Base-by-base conservation (phyloP, 2,329 filamentous ascomycete genomes). In the Ceratocystis lukuohia region DNA sequence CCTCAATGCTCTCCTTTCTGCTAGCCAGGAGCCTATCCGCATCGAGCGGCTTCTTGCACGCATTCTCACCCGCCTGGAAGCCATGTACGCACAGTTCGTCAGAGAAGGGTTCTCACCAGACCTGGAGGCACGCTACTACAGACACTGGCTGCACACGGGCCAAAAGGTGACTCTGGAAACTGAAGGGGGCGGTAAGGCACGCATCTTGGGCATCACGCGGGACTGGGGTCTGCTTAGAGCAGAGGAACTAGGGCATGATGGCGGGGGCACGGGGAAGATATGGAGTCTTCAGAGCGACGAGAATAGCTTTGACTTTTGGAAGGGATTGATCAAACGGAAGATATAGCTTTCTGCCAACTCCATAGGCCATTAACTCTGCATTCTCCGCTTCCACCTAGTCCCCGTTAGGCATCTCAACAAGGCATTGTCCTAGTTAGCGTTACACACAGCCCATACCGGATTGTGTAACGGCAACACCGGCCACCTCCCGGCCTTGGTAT, bases 301-400 rank as follows among this genome's bases (percentile, higher is more conserved):
- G 74, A 99, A 99, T 73, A 96, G 92, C 75, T 99, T 99, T 78
- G 94, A 99, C 76, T 99, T 96, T 75, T 96, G 96, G 77, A 89
- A 84, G 73, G 94, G 94, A 0, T 73, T 99, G 71, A 78, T 99
- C 22, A 90, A 85, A 78, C 83, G 87, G 72, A 97, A 96, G 79
- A 75, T 86, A 1, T 91, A 73, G 69, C 30, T 61, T 50, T 50
- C 48, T 20, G 48, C 20, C 3, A n/a, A 41, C 37, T 41, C 3
- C 3, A 41, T 41, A 41, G 10, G 37, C 37, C 37, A 41, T 41
- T 15, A 15, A 41, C 37, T 41, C 37, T 12, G 10, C 37, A 41
- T 41, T 15, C 10, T 15, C 37, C 37, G 4, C 12, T 41, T 41
- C 37, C 37, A 41, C 37, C 10, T 15, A 41, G 37, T 41, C 37